Evolutionary conservation across 2,329 filamentous ascomycete genomes (phyloP).

Genomic region (Chaetoscypha palmicola): DNA sequence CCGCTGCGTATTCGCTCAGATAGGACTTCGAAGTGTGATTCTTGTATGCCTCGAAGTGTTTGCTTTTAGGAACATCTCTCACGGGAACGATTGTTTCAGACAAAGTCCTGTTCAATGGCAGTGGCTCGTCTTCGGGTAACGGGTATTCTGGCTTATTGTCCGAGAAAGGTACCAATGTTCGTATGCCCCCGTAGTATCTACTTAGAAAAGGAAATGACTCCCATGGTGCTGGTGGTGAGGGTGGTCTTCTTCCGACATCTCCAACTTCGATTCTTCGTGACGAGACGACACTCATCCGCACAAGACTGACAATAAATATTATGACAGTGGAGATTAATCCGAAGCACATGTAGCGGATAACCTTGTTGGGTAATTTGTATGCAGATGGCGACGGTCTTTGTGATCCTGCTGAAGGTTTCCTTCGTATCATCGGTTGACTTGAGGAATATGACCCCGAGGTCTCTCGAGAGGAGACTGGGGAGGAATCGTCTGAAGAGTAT

Average conservation of each 20-base stretch:
- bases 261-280: conserved; percentile 53
- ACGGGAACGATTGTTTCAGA: conserved; percentile 30
- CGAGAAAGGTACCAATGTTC: conserved; percentile 56
- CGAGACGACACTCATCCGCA: conserved; percentile 65
- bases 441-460: conserved; percentile 28
- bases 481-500: conserved; percentile 31
- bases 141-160: conserved; percentile 80
- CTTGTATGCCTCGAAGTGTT: conserved; percentile 56
- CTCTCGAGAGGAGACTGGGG: conserved; percentile 26
- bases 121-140: conserved; percentile 50
- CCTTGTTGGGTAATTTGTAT: conserved; percentile 54
- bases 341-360: conserved; percentile 73
- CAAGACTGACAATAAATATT: conserved; percentile 69
- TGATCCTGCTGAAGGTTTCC: conserved; percentile 18
- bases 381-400: conserved; percentile 12
- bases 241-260: conserved; percentile 50
- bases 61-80: conserved; percentile 40
- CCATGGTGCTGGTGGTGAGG: conserved; percentile 64
- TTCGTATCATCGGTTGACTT: conserved; percentile 26
- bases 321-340: conserved; percentile 62
- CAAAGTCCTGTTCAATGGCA: conserved; percentile 34
- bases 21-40: conserved; percentile 44
- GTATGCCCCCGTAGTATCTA: conserved; percentile 84
- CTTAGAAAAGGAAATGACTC: conserved; percentile 79
- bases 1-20: conserved; percentile 40